Percentiles rank a stretch among this genome's conserved stretches.
phyloP scores from a whole-genome alignment of 805 yeast species.

The Candida loeiensis region DNA sequence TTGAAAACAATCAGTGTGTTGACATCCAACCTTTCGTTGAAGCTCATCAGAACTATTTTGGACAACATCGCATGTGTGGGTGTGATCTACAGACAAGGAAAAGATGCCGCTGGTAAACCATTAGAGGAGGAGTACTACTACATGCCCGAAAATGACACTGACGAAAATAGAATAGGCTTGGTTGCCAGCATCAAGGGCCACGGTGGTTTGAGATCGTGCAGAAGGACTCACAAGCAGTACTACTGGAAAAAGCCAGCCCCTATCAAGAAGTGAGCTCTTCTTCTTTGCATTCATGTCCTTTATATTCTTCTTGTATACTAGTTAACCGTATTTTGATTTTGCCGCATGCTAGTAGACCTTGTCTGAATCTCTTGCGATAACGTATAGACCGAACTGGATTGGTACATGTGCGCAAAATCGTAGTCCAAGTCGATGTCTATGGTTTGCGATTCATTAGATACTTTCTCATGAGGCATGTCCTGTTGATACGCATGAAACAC shows the following conservation, averaged over 20 bases:
- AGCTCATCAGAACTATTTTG: conserved; percentile 44
- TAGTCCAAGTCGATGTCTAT: no score
- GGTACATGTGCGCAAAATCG: no score
- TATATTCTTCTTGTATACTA: conserved; percentile 12
- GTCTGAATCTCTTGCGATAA: conserved; percentile 1
- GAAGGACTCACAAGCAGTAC: conserved; percentile 90
- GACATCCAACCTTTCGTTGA: conserved; percentile 44
- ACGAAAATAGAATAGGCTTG: conserved; percentile 60
- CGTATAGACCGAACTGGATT: no score
- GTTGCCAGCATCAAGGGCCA: conserved; percentile 78
- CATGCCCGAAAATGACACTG: conserved; percentile 76
- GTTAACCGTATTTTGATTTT: conserved; percentile 1
- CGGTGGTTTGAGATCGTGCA: conserved; percentile 78
- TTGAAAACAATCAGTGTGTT: conserved; percentile 59
- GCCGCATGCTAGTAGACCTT: conserved; percentile 6
- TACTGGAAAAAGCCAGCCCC: conserved; percentile 66
- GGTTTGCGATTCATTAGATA: no score
- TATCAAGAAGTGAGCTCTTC: conserved; percentile 28
- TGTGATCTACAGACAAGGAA: conserved; percentile 83
- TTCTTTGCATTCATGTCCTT: conserved; percentile 7
- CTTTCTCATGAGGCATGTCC: no score
- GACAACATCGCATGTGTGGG: conserved; percentile 63
- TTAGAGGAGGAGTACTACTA: conserved; percentile 93
- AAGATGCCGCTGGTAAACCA: conserved; percentile 95
- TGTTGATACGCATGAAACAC: no score